Conservation (phyloP, 495 filamentous ascomycete species). For the Penicillium robsamsonii region DNA sequence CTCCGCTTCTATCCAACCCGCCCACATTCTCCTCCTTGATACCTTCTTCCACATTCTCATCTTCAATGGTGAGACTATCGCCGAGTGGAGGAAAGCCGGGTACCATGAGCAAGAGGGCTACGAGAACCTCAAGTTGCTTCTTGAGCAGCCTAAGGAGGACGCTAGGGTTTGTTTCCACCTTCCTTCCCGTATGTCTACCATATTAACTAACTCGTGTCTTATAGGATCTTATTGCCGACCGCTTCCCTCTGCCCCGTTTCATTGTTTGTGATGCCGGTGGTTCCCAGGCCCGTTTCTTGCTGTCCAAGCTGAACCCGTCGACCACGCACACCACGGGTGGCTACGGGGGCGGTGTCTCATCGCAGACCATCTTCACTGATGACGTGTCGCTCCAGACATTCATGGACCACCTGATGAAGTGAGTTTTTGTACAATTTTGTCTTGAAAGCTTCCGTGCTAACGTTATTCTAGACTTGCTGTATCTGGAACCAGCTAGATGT, state of each 20-base stretch:
- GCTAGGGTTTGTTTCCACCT: conserved; percentile 65
- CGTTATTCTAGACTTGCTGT: conserved; percentile 53
- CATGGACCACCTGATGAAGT: conserved; percentile 99
- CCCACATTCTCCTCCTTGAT: conserved; percentile 91
- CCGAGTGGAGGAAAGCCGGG: conserved; percentile 96
- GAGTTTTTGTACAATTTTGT: conserved; percentile 35
- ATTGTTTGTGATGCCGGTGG: conserved; percentile 98
- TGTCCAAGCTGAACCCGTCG: conserved; percentile 96
- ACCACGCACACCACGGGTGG: conserved; percentile 95
- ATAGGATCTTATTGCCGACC: conserved; percentile 93
- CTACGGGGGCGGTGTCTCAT: conserved; percentile 86
- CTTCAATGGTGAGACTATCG: conserved; percentile 97
- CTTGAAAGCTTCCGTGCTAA: conserved; percentile 29
- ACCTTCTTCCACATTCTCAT: conserved; percentile 99
- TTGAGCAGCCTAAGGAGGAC: conserved; percentile 97
- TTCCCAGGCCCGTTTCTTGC: conserved; percentile 94
- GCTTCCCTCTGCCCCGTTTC: conserved; percentile 96
- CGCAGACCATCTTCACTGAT: conserved; percentile 99
- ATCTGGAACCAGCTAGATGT: conserved; percentile 57
- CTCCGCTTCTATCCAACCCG: conserved; percentile 91
- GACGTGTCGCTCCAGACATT: conserved; percentile 98
- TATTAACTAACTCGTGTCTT: conserved; percentile 17
- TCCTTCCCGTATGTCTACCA: conserved; percentile 1
- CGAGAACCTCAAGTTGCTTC: conserved; percentile 85
- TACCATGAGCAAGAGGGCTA: conserved; percentile 99